Conservation (phyloP, 23 red algal species). For the Chondrus crispus region DNA sequence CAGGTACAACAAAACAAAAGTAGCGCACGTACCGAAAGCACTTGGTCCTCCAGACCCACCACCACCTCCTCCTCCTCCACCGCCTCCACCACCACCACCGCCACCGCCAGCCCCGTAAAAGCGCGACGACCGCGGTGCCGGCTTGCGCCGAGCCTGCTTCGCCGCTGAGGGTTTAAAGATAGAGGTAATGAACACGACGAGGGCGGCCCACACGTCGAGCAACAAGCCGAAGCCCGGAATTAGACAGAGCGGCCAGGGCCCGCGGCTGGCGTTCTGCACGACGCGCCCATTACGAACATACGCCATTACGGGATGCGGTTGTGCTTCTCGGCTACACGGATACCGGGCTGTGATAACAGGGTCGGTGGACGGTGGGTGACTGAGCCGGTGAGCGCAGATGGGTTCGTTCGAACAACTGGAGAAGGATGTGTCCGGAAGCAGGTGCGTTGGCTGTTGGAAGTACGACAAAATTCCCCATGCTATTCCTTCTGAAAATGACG, state of each 20-base stretch:
- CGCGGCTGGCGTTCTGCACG: conserved; percentile 13
- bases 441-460: too few relatives aligned
- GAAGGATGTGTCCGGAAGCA: too few relatives aligned
- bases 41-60: not conserved
- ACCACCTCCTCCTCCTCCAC: conserved; percentile 35
- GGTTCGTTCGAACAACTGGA: too few relatives aligned
- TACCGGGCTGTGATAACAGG: too few relatives aligned
- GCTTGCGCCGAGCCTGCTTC: not conserved
- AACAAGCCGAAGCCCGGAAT: conserved; percentile 46
- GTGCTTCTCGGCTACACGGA: too few relatives aligned
- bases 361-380: too few relatives aligned
- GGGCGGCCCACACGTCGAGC: conserved; percentile 3
- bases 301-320: not conserved
- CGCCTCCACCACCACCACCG: conserved; percentile 62
- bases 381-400: too few relatives aligned
- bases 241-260: conserved; percentile 67
- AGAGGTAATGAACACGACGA: conserved; percentile 41
- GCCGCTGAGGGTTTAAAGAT: conserved; percentile 37
- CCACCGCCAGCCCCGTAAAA: conserved; percentile 48
- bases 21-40: too few relatives aligned
- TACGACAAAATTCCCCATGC: too few relatives aligned
- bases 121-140: conserved; percentile 10
- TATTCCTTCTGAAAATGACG: too few relatives aligned
- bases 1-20: too few relatives aligned
- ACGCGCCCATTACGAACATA: conserved; percentile 56